Percentiles rank a stretch among this genome's conserved stretches.
Conservation (phyloP, 2,329 filamentous ascomycete genomes). For the Cercospora nicotianae region DNA sequence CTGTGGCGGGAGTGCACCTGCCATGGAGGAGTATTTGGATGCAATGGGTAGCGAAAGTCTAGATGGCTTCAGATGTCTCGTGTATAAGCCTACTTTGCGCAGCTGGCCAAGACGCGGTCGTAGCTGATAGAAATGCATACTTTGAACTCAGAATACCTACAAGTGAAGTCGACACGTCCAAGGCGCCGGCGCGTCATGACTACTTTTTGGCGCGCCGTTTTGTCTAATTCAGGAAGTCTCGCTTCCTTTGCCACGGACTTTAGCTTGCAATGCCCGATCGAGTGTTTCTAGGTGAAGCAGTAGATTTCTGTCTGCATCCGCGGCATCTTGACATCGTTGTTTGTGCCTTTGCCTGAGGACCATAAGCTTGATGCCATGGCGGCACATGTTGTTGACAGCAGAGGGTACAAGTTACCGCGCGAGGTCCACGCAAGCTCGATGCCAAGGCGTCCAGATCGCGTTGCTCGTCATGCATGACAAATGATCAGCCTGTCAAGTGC, state of each 20-base stretch:
- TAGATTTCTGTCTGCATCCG: neutral
- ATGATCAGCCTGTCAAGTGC: neutral
- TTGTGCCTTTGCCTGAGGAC: neutral
- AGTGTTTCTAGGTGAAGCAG: neutral
- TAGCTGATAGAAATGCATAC: neutral
- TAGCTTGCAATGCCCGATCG: neutral
- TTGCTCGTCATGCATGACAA: neutral
- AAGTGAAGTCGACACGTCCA: neutral
- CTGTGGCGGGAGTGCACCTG: conserved; percentile 7
- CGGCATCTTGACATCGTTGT: neutral
- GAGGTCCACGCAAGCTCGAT: neutral
- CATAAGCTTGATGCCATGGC: neutral
- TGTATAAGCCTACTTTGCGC: neutral
- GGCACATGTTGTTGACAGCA: neutral
- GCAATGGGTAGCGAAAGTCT: neutral
- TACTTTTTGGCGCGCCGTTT: neutral
- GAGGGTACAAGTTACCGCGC: neutral
- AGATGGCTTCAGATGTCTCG: neutral
- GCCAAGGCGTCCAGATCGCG: neutral
- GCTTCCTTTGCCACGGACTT: neutral
- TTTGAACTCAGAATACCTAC: neutral
- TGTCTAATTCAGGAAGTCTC: neutral
- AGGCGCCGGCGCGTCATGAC: neutral
- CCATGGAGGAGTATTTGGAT: neutral
- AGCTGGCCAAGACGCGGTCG: neutral